Evolutionary conservation across 2,329 filamentous ascomycete species (phyloP).

Genomic region (Pseudopithomyces maydicus): DNA sequence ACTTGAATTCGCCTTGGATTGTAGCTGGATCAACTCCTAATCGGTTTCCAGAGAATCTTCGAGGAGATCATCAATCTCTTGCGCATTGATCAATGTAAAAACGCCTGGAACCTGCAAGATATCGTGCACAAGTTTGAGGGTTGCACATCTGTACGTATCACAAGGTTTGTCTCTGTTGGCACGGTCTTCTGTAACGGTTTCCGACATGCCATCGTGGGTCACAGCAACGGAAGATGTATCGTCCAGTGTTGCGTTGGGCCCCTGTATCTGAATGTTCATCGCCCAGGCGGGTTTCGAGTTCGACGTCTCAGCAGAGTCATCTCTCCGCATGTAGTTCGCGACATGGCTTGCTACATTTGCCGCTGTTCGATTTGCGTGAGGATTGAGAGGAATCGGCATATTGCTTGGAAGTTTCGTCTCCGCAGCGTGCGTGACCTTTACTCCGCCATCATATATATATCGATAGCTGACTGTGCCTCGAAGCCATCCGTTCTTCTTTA

Average conservation of each 20-base stretch:
- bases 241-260: too few species aligned
- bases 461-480: conserved; percentile 5
- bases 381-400: background rate
- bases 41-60: too few species aligned
- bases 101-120: background rate
- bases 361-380: background rate
- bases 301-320: background rate
- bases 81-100: background rate
- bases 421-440: background rate
- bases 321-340: background rate
- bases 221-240: too few species aligned
- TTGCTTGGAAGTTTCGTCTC: background rate
- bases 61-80: background rate
- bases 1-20: too few species aligned
- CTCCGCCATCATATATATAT: background rate
- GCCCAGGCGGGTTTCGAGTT: background rate
- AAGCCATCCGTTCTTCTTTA: conserved; percentile 3
- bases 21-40: too few species aligned
- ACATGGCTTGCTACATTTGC: background rate
- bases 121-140: background rate
- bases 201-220: too few species aligned
- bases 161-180: too few species aligned
- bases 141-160: background rate
- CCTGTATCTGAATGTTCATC: background rate
- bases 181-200: too few species aligned